A percentile compares a stretch with the other conserved stretches of the same genome.
Evolutionary conservation across 805 yeast species (phyloP).

Genomic region (Candida dendrica): DNA sequence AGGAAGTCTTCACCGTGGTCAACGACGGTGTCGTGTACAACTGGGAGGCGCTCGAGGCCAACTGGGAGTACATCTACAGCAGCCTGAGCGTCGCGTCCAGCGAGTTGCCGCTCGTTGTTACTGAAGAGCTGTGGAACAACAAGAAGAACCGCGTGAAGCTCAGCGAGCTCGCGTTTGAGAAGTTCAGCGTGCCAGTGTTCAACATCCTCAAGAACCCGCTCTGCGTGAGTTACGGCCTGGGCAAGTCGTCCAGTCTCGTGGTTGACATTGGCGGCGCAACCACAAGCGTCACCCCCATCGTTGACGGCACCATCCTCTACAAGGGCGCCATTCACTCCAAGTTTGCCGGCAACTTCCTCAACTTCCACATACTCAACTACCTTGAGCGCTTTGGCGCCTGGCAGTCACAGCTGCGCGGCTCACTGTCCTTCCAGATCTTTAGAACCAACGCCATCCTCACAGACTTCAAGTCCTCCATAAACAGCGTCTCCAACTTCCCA

Average conservation of each 20-base stretch:
- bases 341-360: constrained; percentile 81
- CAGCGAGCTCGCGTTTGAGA: constrained; percentile 70
- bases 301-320: constrained; percentile 64
- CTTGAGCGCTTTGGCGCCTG: constrained; percentile 26
- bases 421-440: constrained; percentile 30
- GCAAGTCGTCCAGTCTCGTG: constrained; percentile 70
- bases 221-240: constrained; percentile 70
- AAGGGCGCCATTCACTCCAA: constrained; percentile 61
- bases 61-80: constrained; percentile 62
- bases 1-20: constrained; percentile 43
- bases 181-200: constrained; percentile 67
- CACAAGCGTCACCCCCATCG: constrained; percentile 66
- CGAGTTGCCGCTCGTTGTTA: constrained; percentile 60
- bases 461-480: constrained; percentile 41
- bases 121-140: constrained; percentile 67
- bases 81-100: constrained; percentile 42
- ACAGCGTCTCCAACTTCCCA: constrained; percentile 32
- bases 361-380: constrained; percentile 50
- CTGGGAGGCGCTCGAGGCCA: constrained; percentile 60
- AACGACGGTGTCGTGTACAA: constrained; percentile 63
- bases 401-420: constrained; percentile 14
- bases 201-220: constrained; percentile 71
- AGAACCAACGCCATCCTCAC: constrained; percentile 34
- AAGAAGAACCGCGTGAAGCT: constrained; percentile 47
- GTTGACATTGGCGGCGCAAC: constrained; percentile 73